Base-by-base conservation (phyloP, 805 yeast species). In the Candida odintsovae region DNA sequence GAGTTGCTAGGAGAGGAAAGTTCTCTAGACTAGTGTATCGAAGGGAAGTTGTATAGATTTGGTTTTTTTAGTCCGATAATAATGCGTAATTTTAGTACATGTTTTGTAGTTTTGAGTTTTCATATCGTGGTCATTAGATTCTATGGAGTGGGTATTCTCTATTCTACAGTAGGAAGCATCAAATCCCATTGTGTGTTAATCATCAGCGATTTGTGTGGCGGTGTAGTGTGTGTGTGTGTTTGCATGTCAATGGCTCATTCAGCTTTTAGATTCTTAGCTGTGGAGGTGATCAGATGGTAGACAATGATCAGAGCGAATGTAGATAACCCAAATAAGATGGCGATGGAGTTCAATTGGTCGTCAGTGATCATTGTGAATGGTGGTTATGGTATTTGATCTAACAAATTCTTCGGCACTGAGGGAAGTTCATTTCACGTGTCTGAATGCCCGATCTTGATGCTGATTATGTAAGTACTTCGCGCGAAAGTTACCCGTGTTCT, bases 301-400 rank as follows among this genome's bases (percentile, higher is more conserved):
- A 83, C 69, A 40, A 86, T 67, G 35, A 90, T 85, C 55, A 90
- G 72, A 2, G 80, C 74, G 64, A 89, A 75, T 51, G 94, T 80
- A 6, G 78, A 61, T 46, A 89, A 64, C 6, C 97, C 97, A 54
- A 86, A 83, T 12, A 79, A 65, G 40, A 87, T 74, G 43, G 87
- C 95, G 40, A 88, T 69, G 42, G 77, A 68, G 64, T 90, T 80
- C 63, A 90, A 76, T 65, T 89, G 94, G 46, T 71, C 72, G 73
- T 90, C 97, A 15, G 87, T 73, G 59, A 90, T 90, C 97, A 90
- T 90, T 41, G 42, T 52, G 19, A 33, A 16, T 13, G 10, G 39
- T 21, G 10, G 33, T 26, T 18, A 3, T 33, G 36, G 11, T 33
- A 20, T 9, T 33, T n/a, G 9, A 3, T 13, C 4, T 22, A 22